Conservation (phyloP, 768 basidiomycete genomes). For the Termitomyces sp. region DNA sequence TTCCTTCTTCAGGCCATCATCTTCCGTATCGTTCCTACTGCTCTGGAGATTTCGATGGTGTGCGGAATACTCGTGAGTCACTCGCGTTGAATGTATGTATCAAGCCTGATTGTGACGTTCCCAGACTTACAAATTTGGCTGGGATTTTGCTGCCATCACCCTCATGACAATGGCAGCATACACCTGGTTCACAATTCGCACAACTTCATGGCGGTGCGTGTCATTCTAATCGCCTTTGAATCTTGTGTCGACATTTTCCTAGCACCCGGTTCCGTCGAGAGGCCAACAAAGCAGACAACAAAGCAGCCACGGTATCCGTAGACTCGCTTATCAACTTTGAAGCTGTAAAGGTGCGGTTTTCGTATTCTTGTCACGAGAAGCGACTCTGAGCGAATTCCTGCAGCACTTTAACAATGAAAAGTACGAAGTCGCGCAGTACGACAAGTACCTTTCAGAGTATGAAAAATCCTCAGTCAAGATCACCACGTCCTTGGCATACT, state of each 20-base stretch:
- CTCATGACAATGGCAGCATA: slow-evolving; percentile 81
- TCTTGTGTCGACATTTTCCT: slow-evolving; percentile 1
- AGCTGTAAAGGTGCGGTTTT: slow-evolving; percentile 79
- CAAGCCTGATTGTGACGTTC: background rate
- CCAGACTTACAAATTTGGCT: slow-evolving; percentile 96
- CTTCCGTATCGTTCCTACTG: slow-evolving; percentile 94
- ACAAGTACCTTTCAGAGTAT: slow-evolving; percentile 79
- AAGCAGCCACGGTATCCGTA: slow-evolving; percentile 88
- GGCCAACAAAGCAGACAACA: slow-evolving; percentile 96
- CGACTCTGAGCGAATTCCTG: background rate
- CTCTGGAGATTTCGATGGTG: slow-evolving; percentile 92
- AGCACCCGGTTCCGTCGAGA: slow-evolving; percentile 92
- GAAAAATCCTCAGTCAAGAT: slow-evolving; percentile 93
- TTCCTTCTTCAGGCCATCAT: slow-evolving; percentile 91
- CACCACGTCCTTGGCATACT: slow-evolving; percentile 85
- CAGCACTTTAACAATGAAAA: slow-evolving; percentile 98
- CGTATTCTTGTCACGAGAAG: background rate
- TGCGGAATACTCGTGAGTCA: slow-evolving; percentile 86
- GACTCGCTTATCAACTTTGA: slow-evolving; percentile 98
- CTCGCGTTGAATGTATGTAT: background rate
- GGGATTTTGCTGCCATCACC: slow-evolving; percentile 94
- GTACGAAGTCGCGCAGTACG: slow-evolving; percentile 88
- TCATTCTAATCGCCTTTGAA: background rate
- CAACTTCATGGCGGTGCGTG: slow-evolving; percentile 89
- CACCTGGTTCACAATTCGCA: slow-evolving; percentile 95